Conservation (phyloP, 2,329 filamentous ascomycete species). For the Diaporthe capsici region DNA sequence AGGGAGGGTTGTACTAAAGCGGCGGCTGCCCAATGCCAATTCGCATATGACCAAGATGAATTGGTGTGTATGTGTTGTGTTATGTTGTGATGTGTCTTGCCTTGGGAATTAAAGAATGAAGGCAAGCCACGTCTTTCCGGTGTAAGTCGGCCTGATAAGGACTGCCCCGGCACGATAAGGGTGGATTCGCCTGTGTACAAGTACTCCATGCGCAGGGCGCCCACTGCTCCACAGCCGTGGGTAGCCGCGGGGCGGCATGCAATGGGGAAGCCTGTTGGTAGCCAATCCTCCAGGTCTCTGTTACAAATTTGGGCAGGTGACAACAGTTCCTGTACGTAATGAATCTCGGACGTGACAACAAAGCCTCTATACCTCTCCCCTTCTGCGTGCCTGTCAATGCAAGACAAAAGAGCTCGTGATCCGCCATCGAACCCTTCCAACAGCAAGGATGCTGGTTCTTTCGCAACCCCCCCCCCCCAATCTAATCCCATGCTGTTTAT, state of each 20-base stretch:
- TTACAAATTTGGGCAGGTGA: constrained; percentile 33
- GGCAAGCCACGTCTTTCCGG: constrained; percentile 18
- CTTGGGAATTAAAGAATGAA: constrained; percentile 4
- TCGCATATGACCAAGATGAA: background rate
- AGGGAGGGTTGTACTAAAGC: background rate
- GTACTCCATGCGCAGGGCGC: constrained; percentile 10
- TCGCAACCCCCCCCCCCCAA: background rate
- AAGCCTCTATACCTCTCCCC: background rate
- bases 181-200: constrained; percentile 14
- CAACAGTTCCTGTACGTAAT: constrained; percentile 36
- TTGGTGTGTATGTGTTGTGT: background rate
- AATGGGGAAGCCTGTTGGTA: background rate
- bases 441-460: background rate
- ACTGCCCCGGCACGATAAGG: constrained; percentile 33
- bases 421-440: background rate
- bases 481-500: constrained; percentile 11
- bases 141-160: constrained; percentile 24
- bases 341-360: constrained; percentile 21
- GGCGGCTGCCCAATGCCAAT: no score
- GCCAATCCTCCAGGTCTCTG: background rate
- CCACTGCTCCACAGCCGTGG: constrained; percentile 33
- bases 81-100: constrained; percentile 17
- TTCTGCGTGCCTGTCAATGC: background rate
- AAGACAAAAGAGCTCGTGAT: constrained; percentile 3
- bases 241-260: constrained; percentile 31